Evolutionary conservation across 1,139 yeast genomes (phyloP).

Genomic region (Suhomyces wounanorum): DNA sequence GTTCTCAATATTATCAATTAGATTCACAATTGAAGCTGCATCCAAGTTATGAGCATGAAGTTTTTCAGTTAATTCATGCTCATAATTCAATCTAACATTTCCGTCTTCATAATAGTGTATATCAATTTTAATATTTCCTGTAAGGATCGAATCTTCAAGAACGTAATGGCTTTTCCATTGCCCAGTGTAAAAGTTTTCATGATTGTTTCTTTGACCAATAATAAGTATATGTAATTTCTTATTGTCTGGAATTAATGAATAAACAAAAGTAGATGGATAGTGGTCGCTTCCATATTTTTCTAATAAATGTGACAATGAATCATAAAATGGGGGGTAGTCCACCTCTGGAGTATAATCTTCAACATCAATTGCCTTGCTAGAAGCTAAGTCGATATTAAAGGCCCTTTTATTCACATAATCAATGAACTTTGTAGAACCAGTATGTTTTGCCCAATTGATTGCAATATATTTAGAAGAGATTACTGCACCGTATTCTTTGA

Average conservation of each 20-base stretch:
- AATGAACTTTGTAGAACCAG: slow-evolving; percentile 37
- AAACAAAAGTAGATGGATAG: slow-evolving; percentile 56
- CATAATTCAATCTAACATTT: slow-evolving; percentile 75
- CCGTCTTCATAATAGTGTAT: slow-evolving; percentile 97
- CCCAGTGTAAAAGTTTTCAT: slow-evolving; percentile 85
- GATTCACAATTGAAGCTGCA: slow-evolving; percentile 44
- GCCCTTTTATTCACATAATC: slow-evolving; percentile 45
- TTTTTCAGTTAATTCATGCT: slow-evolving; percentile 37
- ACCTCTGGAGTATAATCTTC: slow-evolving; percentile 38
- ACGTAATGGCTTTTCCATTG: slow-evolving; percentile 77
- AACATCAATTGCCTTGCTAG: slow-evolving; percentile 49
- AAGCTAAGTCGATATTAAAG: slow-evolving; percentile 64
- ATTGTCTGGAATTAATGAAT: slow-evolving; percentile 40
- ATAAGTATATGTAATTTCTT: slow-evolving; percentile 38
- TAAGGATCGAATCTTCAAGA: slow-evolving; percentile 36
- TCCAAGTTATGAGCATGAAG: slow-evolving; percentile 15
- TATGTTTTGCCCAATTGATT: slow-evolving; percentile 35
- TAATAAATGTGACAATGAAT: slow-evolving; percentile 34
- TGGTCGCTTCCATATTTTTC: slow-evolving; percentile 47
- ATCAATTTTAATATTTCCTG: slow-evolving; percentile 64
- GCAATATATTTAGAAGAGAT: slow-evolving; percentile 38
- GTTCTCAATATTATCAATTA: slow-evolving; percentile 63
- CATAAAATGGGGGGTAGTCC: slow-evolving; percentile 32
- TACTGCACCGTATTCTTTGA: slow-evolving; percentile 33
- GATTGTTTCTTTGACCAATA: slow-evolving; percentile 73